Conservation (phyloP, 1,284 basidiomycete species). For the Fomitopsis schrenkii region DNA sequence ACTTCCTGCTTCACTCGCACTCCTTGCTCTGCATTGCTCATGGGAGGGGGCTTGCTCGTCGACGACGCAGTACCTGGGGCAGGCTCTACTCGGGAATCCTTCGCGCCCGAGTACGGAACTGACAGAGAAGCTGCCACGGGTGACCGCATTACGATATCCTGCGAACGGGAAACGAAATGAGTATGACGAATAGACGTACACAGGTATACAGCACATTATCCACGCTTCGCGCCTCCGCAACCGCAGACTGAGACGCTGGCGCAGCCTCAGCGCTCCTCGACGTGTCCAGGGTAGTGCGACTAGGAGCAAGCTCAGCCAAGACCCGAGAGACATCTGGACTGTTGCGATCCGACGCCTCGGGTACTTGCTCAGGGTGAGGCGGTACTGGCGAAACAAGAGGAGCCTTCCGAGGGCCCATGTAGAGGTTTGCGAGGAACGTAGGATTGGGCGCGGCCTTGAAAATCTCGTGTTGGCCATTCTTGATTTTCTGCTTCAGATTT, state of each 20-base stretch:
- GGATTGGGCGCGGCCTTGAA: constrained; percentile 65
- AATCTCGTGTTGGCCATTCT: constrained; percentile 63
- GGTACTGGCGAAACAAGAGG: constrained; percentile 25
- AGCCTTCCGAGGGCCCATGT: constrained; percentile 42
- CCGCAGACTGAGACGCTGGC: background rate
- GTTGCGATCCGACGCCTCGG: constrained; percentile 7
- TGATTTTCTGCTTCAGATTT: constrained; percentile 67
- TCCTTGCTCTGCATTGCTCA: background rate
- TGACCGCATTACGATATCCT: background rate
- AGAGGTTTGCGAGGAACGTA: constrained; percentile 54
- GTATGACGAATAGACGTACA: background rate
- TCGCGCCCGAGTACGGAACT: background rate
- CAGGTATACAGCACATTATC: background rate
- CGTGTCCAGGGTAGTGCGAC: constrained; percentile 1
- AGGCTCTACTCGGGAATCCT: background rate
- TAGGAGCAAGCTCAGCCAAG: constrained; percentile 3
- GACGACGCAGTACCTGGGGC: background rate
- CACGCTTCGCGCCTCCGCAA: background rate
- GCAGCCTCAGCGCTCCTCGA: constrained; percentile 1
- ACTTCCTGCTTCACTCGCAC: background rate
- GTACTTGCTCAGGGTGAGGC: constrained; percentile 40
- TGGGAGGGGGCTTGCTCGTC: background rate
- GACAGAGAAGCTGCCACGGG: background rate
- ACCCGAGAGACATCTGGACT: background rate
- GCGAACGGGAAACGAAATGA: background rate